Evolutionary conservation across 1,284 basidiomycete genomes (phyloP), one percentile per base, ranked within the genome.

Genomic region (Cronartium quercuum): DNA sequence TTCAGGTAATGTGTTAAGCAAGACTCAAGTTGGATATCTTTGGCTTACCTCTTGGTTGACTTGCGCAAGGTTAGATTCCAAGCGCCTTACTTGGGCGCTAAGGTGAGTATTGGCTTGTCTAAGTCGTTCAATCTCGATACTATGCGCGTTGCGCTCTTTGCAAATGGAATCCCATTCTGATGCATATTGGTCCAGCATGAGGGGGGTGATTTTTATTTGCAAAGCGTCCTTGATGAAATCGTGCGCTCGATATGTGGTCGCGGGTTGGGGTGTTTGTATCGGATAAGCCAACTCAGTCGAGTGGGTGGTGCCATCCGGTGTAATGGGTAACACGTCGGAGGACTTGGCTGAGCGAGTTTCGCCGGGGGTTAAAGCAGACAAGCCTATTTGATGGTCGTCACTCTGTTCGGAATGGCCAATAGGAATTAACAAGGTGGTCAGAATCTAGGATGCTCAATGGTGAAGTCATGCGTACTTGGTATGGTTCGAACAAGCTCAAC

Each of bases 201-300:
- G 63, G 0, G 80, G 80, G 21, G 78, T 76, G 57, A 97, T 92
- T 77, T 86, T 86, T 76, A 94, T 83, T 24, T 88, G 87, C 76
- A 91, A 87, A 4, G 93, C 90, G 79, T 96, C 92, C 75, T 87
- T 86, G 1, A 96, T 89, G 82, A 95, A 93, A 66, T 88, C 87
- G 78, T 93, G 87, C 9, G 91, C 88, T 66, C 85, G 84, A 82
- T 94, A 92, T 40, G 66, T n/a, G n/a, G n/a, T n/a, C n/a, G n/a
- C n/a, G n/a, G n/a, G n/a, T n/a, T n/a, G n/a, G n/a, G n/a, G n/a
- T n/a, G n/a, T n/a, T n/a, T n/a, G n/a, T n/a, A n/a, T n/a, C n/a
- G n/a, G n/a, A n/a, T n/a, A n/a, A n/a, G n/a, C n/a, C n/a, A n/a
- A n/a, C n/a, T n/a, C n/a, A n/a, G n/a, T n/a, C n/a, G n/a, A n/a